phyloP scores from a whole-genome alignment of 257 asterid species.

The Penstemon barbatus region DNA sequence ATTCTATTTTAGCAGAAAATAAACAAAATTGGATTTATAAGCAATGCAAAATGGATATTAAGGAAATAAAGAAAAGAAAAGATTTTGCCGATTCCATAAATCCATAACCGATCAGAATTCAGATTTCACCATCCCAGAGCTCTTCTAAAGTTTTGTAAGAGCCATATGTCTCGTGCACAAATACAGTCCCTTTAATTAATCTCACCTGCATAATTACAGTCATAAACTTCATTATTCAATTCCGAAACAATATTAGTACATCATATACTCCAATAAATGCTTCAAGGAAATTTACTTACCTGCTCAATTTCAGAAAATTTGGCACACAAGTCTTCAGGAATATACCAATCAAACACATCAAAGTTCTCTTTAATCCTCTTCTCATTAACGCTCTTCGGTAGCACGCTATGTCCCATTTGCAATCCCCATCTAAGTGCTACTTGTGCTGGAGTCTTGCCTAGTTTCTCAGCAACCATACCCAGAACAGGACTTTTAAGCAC shows the following conservation, averaged over 20 bases:
- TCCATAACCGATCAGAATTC: too few relatives aligned
- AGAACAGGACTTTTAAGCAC: conserved; percentile 50
- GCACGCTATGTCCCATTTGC: conserved; percentile 52
- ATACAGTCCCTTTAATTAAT: conserved; percentile 41
- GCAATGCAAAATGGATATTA: background rate
- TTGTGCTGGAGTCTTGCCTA: conserved; percentile 47
- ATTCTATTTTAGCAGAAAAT: too few relatives aligned
- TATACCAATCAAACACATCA: conserved; percentile 44
- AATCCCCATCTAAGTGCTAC: conserved; percentile 49
- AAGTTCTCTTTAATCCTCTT: conserved; percentile 37
- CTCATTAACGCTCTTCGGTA: conserved; percentile 46
- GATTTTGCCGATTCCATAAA: too few relatives aligned
- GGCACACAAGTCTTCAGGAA: conserved; percentile 36
- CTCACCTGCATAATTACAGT: conserved; percentile 45
- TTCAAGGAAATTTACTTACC: conserved; percentile 16
- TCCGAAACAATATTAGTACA: too few relatives aligned
- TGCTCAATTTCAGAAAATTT: conserved; percentile 39
- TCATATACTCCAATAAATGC: too few relatives aligned
- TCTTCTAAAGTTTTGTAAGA: conserved; percentile 60
- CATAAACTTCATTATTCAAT: too few relatives aligned
- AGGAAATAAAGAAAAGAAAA: background rate
- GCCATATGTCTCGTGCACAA: conserved; percentile 52
- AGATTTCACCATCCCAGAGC: conserved; percentile 79
- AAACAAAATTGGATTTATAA: too few relatives aligned
- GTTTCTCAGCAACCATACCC: conserved; percentile 31